phyloP scores from a whole-genome alignment of 2,329 filamentous ascomycete genomes.

The Pseudogymnoascus sp. region DNA sequence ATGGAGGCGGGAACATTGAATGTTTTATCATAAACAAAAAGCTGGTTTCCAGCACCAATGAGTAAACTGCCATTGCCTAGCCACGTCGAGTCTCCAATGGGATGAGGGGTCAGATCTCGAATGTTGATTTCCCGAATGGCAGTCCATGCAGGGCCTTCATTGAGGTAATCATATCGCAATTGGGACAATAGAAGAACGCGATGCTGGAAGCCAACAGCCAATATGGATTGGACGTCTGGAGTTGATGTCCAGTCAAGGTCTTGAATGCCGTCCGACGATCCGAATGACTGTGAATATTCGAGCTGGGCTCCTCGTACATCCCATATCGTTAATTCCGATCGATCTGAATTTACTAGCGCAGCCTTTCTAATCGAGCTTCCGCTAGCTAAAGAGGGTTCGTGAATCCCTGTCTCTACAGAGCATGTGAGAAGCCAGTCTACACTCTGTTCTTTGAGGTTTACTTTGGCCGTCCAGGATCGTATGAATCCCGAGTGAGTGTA shows the following conservation, averaged over 20 bases:
- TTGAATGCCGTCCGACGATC: conserved; percentile 63
- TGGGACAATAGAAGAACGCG: conserved; percentile 75
- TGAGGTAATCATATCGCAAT: conserved; percentile 85
- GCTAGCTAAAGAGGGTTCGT: conserved; percentile 66
- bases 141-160: conserved; percentile 83
- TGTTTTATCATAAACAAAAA: conserved; percentile 76
- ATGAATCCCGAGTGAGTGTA: conserved; percentile 69
- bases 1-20: conserved; percentile 40
- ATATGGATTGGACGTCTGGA: conserved; percentile 76
- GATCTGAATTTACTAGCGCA: conserved; percentile 66
- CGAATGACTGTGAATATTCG: conserved; percentile 71
- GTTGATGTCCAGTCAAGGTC: conserved; percentile 94
- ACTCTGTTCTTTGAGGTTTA: conserved; percentile 49
- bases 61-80: conserved; percentile 75
- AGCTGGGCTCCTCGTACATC: conserved; percentile 73
- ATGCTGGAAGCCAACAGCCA: conserved; percentile 89
- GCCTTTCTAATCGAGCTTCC: conserved; percentile 82
- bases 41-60: conserved; percentile 81
- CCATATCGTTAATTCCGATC: conserved; percentile 80
- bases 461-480: conserved; percentile 75
- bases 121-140: conserved; percentile 75
- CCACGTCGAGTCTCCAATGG: conserved; percentile 92
- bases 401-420: conserved; percentile 68
- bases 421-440: conserved; percentile 80
- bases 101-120: conserved; percentile 73